phyloP scores from a whole-genome alignment of 176 grass and related monocot species.

The Zea luxurians region DNA sequence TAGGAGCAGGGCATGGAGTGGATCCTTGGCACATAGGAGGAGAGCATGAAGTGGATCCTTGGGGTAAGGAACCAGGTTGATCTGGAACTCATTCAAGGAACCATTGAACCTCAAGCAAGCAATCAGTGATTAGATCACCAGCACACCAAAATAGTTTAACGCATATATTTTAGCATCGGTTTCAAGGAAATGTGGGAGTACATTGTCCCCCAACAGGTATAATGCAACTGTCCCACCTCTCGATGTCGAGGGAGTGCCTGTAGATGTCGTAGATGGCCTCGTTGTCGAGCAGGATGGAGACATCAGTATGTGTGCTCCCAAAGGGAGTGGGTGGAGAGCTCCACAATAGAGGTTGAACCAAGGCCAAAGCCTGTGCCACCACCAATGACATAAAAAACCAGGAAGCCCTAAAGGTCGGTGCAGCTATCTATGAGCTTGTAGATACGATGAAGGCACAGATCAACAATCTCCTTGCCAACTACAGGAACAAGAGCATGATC shows the following conservation, averaged over 20 bases:
- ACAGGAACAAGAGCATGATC: conserved; percentile 16
- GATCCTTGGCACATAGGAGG: conserved; percentile 56
- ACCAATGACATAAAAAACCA: conserved; percentile 76
- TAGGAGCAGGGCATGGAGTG: conserved; percentile 28
- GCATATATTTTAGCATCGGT: not conserved
- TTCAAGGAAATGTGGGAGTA: not conserved
- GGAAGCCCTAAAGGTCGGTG: conserved; percentile 72
- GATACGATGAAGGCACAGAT: conserved; percentile 71
- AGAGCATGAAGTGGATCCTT: conserved; percentile 42
- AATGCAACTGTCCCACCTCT: conserved; percentile 8
- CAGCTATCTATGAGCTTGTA: conserved; percentile 73
- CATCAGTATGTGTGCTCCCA: conserved; percentile 69
- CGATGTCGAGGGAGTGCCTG: conserved; percentile 69
- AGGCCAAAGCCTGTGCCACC: conserved; percentile 75
- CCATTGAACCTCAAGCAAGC: conserved; percentile 77
- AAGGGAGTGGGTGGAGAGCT: conserved; percentile 72
- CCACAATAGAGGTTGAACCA: conserved; percentile 76
- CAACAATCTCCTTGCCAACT: conserved; percentile 87
- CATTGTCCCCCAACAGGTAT: not conserved
- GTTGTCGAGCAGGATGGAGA: conserved; percentile 71
- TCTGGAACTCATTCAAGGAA: conserved; percentile 78
- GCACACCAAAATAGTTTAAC: not conserved
- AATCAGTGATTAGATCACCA: conserved; percentile 78
- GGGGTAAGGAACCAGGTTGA: conserved; percentile 81
- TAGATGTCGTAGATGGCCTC: conserved; percentile 87